Evolutionary conservation across 441 rosid genomes (phyloP).

Genomic region (Geranium incanum): DNA sequence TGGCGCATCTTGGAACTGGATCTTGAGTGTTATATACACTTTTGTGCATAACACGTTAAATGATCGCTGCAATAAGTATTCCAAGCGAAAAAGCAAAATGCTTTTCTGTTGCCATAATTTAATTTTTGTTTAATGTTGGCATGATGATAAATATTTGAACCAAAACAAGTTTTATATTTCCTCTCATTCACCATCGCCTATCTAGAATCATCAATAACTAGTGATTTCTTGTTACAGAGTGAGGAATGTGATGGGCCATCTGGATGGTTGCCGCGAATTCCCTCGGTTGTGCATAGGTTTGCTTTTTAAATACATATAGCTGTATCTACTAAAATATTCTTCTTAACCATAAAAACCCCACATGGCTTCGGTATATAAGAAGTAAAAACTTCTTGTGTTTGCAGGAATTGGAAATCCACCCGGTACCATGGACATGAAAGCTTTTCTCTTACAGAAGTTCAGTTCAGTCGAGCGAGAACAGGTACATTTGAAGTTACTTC

Average conservation of each 20-base stretch:
- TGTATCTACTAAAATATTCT: neutral
- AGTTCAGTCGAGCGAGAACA: conserved; percentile 59
- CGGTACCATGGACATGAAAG: conserved; percentile 86
- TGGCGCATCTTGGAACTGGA: neutral
- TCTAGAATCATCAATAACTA: conserved; percentile 3
- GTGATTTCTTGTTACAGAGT: conserved; percentile 39
- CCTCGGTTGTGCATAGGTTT: conserved; percentile 74
- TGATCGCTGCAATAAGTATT: too few species aligned
- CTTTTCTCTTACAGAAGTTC: conserved; percentile 79
- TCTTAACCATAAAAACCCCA: neutral
- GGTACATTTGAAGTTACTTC: conserved; percentile 26
- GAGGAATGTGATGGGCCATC: conserved; percentile 66
- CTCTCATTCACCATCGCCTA: too few species aligned
- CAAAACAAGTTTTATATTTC: too few species aligned
- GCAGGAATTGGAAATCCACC: conserved; percentile 89
- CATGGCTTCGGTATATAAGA: neutral
- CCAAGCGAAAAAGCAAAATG: too few species aligned
- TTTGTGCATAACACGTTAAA: too few species aligned
- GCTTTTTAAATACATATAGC: conserved; percentile 17
- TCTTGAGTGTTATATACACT: neutral
- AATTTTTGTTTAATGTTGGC: too few species aligned
- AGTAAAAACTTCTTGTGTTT: conserved; percentile 2
- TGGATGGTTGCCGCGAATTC: conserved; percentile 64
- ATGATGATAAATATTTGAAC: too few species aligned
- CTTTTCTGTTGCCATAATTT: too few species aligned